A percentile compares a stretch with the other conserved stretches of the same genome.
These are phyloP conservation scores for Xylaria sp. DNA, from an alignment of 2,329 filamentous ascomycete genomes.

Conservation along the genomic window DNA sequence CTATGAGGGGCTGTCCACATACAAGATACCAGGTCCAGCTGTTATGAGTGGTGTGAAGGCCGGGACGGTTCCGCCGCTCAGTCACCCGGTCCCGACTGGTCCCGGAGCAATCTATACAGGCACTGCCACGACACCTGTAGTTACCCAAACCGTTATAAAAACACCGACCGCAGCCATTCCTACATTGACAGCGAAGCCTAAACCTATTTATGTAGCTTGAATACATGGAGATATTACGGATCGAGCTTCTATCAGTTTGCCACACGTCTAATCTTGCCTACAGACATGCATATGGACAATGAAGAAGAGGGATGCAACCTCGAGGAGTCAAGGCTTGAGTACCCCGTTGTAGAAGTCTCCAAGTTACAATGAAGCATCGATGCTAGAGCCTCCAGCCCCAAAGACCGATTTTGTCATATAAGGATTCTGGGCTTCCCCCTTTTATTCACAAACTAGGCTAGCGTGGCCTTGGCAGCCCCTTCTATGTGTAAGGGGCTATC, in stretches of 20 bases:
- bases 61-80: slow-evolving; percentile 34
- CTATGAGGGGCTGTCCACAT: slow-evolving; percentile 39
- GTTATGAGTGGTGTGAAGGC: slow-evolving; percentile 35
- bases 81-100: slow-evolving; percentile 43
- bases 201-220: background rate
- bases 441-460: too few relatives aligned
- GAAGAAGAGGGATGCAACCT: too few relatives aligned
- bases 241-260: background rate
- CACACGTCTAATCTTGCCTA: background rate
- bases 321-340: too few relatives aligned
- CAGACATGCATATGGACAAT: too few relatives aligned
- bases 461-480: too few relatives aligned
- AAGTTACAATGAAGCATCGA: too few relatives aligned
- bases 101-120: slow-evolving; percentile 38
- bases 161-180: background rate
- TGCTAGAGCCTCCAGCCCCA: too few relatives aligned
- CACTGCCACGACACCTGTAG: slow-evolving; percentile 25
- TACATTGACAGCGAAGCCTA: slow-evolving; percentile 6
- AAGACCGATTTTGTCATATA: too few relatives aligned
- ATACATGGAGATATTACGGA: background rate
- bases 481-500: too few relatives aligned
- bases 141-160: slow-evolving; percentile 15
- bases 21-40: slow-evolving; percentile 46
- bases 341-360: too few relatives aligned
- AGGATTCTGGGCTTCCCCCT: too few relatives aligned